Conservation (phyloP, 768 basidiomycete genomes). For the Auriscalpium microsporum region DNA sequence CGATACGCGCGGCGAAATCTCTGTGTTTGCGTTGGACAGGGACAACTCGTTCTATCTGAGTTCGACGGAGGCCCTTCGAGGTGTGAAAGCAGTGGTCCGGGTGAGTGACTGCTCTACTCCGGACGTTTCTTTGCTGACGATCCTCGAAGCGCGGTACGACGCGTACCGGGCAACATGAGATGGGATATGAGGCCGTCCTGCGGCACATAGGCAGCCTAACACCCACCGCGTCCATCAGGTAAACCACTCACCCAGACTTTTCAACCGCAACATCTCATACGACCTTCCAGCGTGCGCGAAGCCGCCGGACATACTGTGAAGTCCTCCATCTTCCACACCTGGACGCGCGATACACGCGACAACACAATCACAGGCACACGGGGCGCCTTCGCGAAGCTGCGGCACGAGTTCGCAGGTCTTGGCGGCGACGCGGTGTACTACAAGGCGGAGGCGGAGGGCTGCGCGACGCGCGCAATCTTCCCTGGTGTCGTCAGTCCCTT, state of each 20-base stretch:
- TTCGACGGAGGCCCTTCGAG: slow-evolving; percentile 55
- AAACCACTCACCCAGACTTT: slow-evolving; percentile 9
- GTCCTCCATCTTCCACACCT: slow-evolving; percentile 76
- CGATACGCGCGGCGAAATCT: slow-evolving; percentile 59
- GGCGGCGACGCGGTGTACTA: slow-evolving; percentile 74
- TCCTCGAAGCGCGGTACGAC: slow-evolving; percentile 3
- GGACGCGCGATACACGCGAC: slow-evolving; percentile 67
- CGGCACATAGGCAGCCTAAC: slow-evolving; percentile 66
- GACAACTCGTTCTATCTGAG: slow-evolving; percentile 78
- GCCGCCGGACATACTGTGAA: slow-evolving; percentile 76
- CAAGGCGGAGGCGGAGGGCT: slow-evolving; percentile 62
- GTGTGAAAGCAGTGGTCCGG: slow-evolving; percentile 60
- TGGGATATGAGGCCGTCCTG: slow-evolving; percentile 77
- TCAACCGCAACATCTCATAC: background rate
- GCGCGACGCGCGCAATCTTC: slow-evolving; percentile 49
- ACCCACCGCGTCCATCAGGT: slow-evolving; percentile 80
- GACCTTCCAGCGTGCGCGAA: slow-evolving; percentile 59
- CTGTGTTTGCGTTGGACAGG: slow-evolving; percentile 64
- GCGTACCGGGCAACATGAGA: slow-evolving; percentile 51
- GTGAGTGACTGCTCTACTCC: slow-evolving; percentile 40
- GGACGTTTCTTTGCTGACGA: background rate
- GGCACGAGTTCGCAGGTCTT: slow-evolving; percentile 68
- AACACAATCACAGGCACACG: slow-evolving; percentile 53
- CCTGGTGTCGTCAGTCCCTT: slow-evolving; percentile 48
- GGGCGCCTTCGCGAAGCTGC: slow-evolving; percentile 56